phyloP scores from a whole-genome alignment of 495 filamentous ascomycete genomes.

The Penicillium steckii region DNA sequence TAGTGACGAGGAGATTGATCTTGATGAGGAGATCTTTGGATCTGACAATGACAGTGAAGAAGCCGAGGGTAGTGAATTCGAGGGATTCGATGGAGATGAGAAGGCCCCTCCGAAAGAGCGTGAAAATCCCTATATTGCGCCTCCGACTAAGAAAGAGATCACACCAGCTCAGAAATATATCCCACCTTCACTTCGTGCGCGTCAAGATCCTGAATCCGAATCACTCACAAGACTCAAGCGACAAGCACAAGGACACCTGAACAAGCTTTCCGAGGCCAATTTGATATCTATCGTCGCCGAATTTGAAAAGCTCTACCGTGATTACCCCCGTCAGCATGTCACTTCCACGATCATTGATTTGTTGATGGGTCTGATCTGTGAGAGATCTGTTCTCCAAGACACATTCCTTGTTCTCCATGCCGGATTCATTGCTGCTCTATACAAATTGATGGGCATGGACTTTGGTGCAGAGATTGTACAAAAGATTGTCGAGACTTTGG shows the following conservation, averaged over 20 bases:
- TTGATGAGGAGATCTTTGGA: slow-evolving; percentile 24
- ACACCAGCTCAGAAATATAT: slow-evolving; percentile 67
- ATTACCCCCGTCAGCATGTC: slow-evolving; percentile 78
- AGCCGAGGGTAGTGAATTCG: slow-evolving; percentile 32
- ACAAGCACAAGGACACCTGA: slow-evolving; percentile 83
- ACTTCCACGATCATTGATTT: slow-evolving; percentile 74
- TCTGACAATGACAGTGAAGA: slow-evolving; percentile 28
- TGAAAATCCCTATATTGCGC: slow-evolving; percentile 67
- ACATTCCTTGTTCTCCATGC: slow-evolving; percentile 89
- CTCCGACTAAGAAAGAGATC: slow-evolving; percentile 30
- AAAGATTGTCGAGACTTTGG: slow-evolving; percentile 69
- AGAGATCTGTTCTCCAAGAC: slow-evolving; percentile 73
- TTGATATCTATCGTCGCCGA: slow-evolving; percentile 76
- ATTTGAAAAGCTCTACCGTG: slow-evolving; percentile 77
- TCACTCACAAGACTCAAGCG: slow-evolving; percentile 66
- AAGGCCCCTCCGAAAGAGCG: slow-evolving; percentile 35
- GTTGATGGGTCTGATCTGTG: slow-evolving; percentile 71
- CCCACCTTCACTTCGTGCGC: slow-evolving; percentile 77
- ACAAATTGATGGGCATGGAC: slow-evolving; percentile 82
- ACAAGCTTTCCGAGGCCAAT: slow-evolving; percentile 89
- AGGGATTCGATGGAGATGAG: slow-evolving; percentile 41
- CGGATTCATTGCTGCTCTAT: slow-evolving; percentile 83
- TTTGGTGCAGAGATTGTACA: slow-evolving; percentile 85
- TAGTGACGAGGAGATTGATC: slow-evolving; percentile 31
- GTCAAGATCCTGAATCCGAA: slow-evolving; percentile 62